Evolutionary conservation across 257 asterid genomes (phyloP).

Genomic region (Ajuga chamaepitys): DNA sequence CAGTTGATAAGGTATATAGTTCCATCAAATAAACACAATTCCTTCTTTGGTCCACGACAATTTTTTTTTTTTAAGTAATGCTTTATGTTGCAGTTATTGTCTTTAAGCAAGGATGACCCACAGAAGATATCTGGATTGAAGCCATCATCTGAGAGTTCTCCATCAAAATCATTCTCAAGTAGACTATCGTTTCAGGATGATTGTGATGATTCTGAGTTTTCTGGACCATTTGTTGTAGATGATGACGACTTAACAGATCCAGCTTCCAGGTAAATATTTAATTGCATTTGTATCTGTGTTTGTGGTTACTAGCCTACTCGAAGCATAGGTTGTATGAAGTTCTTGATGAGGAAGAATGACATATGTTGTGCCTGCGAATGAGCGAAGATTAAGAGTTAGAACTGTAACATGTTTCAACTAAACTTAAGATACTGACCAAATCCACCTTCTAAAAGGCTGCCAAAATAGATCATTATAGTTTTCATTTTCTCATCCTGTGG

Average conservation of each 20-base stretch:
- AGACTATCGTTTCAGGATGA: conserved; percentile 68
- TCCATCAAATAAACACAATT: not conserved
- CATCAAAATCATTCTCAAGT: conserved; percentile 56
- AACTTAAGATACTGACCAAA: not conserved
- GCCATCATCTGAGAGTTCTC: conserved; percentile 42
- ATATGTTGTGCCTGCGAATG: conserved; percentile 1
- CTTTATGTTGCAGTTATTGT: conserved; percentile 35
- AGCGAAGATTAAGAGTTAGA: not conserved
- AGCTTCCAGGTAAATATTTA: conserved; percentile 52
- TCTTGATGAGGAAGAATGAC: not conserved
- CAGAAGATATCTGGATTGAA: conserved; percentile 31
- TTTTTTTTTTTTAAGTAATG: not conserved
- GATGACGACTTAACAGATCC: conserved; percentile 54
- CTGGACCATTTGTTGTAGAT: conserved; percentile 73
- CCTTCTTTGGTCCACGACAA: not conserved
- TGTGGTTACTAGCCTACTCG: not conserved
- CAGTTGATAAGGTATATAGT: conserved; percentile 50
- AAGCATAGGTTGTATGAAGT: not conserved
- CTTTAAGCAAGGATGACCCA: conserved; percentile 38
- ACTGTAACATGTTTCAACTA: not conserved
- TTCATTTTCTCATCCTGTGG: not conserved
- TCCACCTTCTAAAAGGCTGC: not conserved
- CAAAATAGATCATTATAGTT: not conserved
- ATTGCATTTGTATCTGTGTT: not conserved
- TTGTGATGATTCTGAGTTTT: conserved; percentile 59